Percentiles rank a stretch among this genome's conserved stretches.
phyloP scores from a whole-genome alignment of 331 rosid species.

The Telfairia occidentalis region DNA sequence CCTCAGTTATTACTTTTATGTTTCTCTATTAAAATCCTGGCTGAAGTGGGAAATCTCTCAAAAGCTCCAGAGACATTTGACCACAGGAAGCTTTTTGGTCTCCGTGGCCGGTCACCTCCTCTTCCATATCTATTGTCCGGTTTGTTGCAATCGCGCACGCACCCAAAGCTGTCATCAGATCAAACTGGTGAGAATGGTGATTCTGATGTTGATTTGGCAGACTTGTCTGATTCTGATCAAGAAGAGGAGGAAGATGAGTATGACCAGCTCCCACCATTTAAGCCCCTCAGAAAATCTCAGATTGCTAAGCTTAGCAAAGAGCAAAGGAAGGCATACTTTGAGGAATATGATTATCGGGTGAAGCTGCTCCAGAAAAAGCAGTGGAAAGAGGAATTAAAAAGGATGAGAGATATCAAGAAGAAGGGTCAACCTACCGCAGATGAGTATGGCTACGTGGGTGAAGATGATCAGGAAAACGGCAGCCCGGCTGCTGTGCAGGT shows the following conservation, averaged over 20 bases:
- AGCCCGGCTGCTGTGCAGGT: constrained; percentile 88
- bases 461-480: constrained; percentile 64
- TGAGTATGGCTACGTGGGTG: constrained; percentile 44
- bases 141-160: constrained; percentile 71
- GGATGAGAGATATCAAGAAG: constrained; percentile 74
- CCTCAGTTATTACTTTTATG: constrained; percentile 63
- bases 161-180: constrained; percentile 73
- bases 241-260: constrained; percentile 84
- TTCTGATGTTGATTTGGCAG: constrained; percentile 73
- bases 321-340: constrained; percentile 69
- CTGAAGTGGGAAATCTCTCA: constrained; percentile 56
- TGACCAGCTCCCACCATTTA: constrained; percentile 90
- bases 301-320: constrained; percentile 66
- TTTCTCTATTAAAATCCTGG: constrained; percentile 65
- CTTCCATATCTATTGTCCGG: constrained; percentile 77
- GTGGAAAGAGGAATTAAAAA: constrained; percentile 83
- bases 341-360: constrained; percentile 85
- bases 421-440: constrained; percentile 34
- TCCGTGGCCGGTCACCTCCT: constrained; percentile 73
- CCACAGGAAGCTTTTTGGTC: constrained; percentile 67
- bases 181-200: constrained; percentile 81
- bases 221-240: constrained; percentile 63
- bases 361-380: constrained; percentile 81
- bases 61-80: constrained; percentile 68
- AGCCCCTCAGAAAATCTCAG: constrained; percentile 75